Base-by-base conservation (phyloP, 208 protist genomes). In the Tritrichomonas musculus region DNA sequence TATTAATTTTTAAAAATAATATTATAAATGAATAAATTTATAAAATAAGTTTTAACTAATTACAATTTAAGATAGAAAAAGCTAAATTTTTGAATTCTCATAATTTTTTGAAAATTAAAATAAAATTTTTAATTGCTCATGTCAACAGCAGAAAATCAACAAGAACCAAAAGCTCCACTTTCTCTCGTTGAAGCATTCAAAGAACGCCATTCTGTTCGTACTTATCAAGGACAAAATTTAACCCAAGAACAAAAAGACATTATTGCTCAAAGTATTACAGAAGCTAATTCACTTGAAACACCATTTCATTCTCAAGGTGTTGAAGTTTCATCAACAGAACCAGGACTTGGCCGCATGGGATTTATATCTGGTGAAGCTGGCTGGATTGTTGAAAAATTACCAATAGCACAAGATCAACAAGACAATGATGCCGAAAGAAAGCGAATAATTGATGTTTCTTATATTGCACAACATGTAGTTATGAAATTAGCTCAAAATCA, bases 131-230 rank as follows among this genome's bases (percentile, higher is more conserved):
- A n/a, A n/a, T n/a, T n/a, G n/a, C n/a, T n/a, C n/a, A n/a, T n/a
- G n/a, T n/a, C n/a, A n/a, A n/a, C n/a, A n/a, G n/a, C n/a, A n/a
- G n/a, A n/a, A n/a, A n/a, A n/a, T n/a, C n/a, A n/a, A n/a, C n/a
- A n/a, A n/a, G n/a, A n/a, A n/a, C n/a, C n/a, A n/a, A n/a, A n/a
- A n/a, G n/a, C n/a, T n/a, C n/a, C n/a, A n/a, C n/a, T n/a, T n/a
- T n/a, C n/a, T n/a, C n/a, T n/a, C n/a, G 65, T n/a, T 72, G 69
- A 77, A 77, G n/a, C 69, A 22, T 77, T 77, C 25, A 77, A 77
- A 36, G 8, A 4, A n/a, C 11, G 69, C 14, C 27, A n/a, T 5
- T 47, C 33, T 77, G 69, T 36, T 36, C 1, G 69, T 47, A 77
- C 5, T n/a, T 77, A 47, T 44, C 1, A 47, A 33, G 73, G 73